Percentiles rank a stretch among this genome's conserved stretches.
These are phyloP conservation scores for Barnettozyma pratensis DNA, from an alignment of 805 yeast genomes.

Conservation along the genomic window DNA sequence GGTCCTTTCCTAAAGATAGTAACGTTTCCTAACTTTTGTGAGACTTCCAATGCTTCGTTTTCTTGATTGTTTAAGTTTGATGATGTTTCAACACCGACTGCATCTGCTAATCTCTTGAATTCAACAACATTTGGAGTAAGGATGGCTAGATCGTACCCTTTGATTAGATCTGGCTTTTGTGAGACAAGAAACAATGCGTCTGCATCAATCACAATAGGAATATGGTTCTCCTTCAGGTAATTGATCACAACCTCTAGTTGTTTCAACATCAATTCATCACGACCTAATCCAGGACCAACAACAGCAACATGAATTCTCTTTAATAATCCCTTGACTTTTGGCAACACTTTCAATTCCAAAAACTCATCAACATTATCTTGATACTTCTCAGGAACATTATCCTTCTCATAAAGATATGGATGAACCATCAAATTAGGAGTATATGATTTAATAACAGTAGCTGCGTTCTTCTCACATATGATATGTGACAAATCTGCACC, in stretches of 20 bases:
- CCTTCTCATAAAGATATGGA: constrained; percentile 65
- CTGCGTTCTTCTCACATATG: constrained; percentile 79
- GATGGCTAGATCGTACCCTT: constrained; percentile 54
- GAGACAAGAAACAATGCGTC: constrained; percentile 76
- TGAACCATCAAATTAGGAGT: constrained; percentile 96
- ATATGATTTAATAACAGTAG: constrained; percentile 75
- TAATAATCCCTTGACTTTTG: constrained; percentile 51
- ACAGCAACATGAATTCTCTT: constrained; percentile 74
- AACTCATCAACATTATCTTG: constrained; percentile 18
- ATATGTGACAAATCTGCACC: constrained; percentile 91
- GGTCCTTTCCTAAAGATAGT: constrained; percentile 72
- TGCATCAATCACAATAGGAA: constrained; percentile 85
- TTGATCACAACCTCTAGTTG: constrained; percentile 53
- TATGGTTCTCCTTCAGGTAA: constrained; percentile 44
- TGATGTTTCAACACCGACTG: constrained; percentile 31
- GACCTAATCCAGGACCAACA: constrained; percentile 91
- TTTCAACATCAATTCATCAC: constrained; percentile 65
- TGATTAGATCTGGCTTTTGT: constrained; percentile 46
- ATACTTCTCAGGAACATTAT: constrained; percentile 16
- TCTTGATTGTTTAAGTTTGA: background rate
- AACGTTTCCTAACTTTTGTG: constrained; percentile 48
- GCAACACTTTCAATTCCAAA: constrained; percentile 43
- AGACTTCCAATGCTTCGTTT: constrained; percentile 34
- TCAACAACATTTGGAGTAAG: constrained; percentile 91
- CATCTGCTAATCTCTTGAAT: constrained; percentile 60